A percentile compares a stretch with the other conserved stretches of the same genome.
Evolutionary conservation across 345 rosid genomes (phyloP).

Genomic region (Ceriops zippeliana): DNA sequence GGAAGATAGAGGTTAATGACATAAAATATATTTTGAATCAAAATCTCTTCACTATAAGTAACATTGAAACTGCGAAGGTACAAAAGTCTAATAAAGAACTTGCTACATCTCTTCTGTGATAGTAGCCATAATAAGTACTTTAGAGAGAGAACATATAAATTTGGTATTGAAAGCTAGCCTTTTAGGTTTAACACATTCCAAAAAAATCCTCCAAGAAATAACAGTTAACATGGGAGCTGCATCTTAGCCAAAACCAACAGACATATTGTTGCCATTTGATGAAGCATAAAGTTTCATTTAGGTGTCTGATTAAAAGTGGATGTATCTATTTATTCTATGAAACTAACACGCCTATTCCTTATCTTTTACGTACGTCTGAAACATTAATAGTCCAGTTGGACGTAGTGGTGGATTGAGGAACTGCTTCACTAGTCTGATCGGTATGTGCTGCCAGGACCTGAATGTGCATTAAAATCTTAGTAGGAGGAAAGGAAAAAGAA

Average conservation of each 20-base stretch:
- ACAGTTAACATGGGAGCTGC: neutral
- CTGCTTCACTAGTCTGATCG: neutral
- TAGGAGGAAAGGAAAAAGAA: neutral
- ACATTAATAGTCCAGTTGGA: neutral
- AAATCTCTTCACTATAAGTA: neutral
- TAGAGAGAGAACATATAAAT: neutral
- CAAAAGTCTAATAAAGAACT: neutral
- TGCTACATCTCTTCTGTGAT: neutral
- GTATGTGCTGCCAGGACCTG: neutral
- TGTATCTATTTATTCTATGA: neutral
- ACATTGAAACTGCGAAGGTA: neutral
- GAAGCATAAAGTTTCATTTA: neutral
- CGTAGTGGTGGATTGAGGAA: neutral
- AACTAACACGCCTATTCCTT: too few relatives aligned
- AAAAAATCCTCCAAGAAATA: neutral
- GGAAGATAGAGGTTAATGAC: neutral
- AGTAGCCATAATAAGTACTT: neutral
- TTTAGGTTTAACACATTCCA: neutral
- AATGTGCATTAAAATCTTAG: neutral
- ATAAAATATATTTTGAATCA: neutral
- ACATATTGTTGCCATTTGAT: neutral
- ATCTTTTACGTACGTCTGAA: neutral
- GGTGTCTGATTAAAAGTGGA: neutral
- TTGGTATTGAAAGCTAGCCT: neutral
- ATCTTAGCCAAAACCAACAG: neutral